Base-by-base conservation (phyloP, 768 basidiomycete species). In the Fistulinella prunicolor region DNA sequence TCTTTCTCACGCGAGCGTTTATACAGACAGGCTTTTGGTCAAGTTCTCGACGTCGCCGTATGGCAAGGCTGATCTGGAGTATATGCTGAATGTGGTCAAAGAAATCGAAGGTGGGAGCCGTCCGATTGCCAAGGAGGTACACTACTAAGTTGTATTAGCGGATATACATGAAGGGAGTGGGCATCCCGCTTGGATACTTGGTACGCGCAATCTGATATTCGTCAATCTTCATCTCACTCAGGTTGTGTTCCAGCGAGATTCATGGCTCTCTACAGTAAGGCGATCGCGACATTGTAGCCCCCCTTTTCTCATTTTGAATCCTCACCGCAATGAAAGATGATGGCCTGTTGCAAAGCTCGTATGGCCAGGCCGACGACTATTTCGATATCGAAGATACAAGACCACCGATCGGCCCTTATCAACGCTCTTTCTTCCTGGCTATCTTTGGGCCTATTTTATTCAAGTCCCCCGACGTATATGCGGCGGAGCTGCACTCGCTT, bases 1-100 rank as follows among this genome's bases (percentile, higher is more conserved):
- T 14, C 13, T 40, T 19, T 28, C 35, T 43, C 19, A 52, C 16
- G 17, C 7, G 28, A 30, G 22, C 9, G 5, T 35, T 9, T 19
- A 13, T 42, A 23, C 49, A 66, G 64, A 66, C 43, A 58, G 66
- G 30, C 32, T 68, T 12, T 45, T 64, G 26, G 62, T 59, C 0
- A 66, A 66, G n/a, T 66, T 68, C 42, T 68, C 64, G 38, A 66
- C 64, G 7, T 66, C 64, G 13, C 64, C 66, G 12, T 66, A 61
- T 16, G 38, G 34, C 42, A 61, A 51, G 47, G 10, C 54, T 6
- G 53, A 54, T 24, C 42, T 66, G 9, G 51, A 30, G 30, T 59
- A 55, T n/a, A 68, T 66, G 64, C 20, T 66, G 14, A 50, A 56
- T 4, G 8, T 67, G 29, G 54, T 66, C 30, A 67, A 60, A 28